Percentiles rank a stretch among this genome's conserved stretches.
Evolutionary conservation across 1,284 basidiomycete species (phyloP).

Genomic region (Melampsora larici-populina): DNA sequence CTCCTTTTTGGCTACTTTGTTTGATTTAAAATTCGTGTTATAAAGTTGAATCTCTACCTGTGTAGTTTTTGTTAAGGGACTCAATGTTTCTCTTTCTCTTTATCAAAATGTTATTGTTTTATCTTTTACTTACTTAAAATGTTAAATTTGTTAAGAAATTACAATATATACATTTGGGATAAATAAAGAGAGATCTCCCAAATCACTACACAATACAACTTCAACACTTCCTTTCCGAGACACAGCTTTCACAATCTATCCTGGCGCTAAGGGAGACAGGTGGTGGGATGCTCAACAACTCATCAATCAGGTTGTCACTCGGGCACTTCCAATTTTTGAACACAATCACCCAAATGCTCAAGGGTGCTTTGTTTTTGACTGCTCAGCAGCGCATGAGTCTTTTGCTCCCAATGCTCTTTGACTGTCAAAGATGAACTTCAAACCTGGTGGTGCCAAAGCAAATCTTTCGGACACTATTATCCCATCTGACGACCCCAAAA

Average conservation of each 20-base stretch:
- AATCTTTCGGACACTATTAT: background rate
- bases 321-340: slow-evolving; percentile 6
- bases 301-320: background rate
- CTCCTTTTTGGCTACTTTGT: too few species aligned
- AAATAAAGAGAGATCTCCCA: too few species aligned
- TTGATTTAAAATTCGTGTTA: too few species aligned
- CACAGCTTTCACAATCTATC: background rate
- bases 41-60: too few species aligned
- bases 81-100: too few species aligned
- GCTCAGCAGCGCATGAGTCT: background rate
- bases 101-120: too few species aligned
- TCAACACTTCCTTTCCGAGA: background rate
- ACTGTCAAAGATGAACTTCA: background rate
- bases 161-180: too few species aligned
- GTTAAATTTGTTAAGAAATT: too few species aligned
- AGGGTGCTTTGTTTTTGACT: background rate
- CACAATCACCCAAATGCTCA: background rate
- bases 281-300: slow-evolving; percentile 3
- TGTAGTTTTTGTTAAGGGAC: too few species aligned
- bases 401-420: background rate
- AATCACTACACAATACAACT: too few species aligned
- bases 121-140: too few species aligned
- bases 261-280: background rate
- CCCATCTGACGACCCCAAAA: slow-evolving; percentile 6
- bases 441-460: background rate